Conservation (phyloP, 2,329 filamentous ascomycete species). For the Knufia petricola region DNA sequence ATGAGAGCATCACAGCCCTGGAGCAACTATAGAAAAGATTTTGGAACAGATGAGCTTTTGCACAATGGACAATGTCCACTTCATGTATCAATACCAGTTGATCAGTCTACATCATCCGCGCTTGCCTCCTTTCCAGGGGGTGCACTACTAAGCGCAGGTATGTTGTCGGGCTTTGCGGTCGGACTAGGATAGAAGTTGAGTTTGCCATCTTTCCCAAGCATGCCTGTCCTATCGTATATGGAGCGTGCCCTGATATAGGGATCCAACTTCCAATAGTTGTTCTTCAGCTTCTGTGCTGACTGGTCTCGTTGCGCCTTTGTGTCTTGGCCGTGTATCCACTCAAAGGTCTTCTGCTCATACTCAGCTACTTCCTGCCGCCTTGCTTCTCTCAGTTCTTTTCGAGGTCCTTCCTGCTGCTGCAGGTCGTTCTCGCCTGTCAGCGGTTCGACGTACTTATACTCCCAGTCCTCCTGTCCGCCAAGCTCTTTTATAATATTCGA, state of each 20-base stretch:
- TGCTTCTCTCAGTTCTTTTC: conserved; percentile 54
- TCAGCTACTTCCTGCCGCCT: conserved; percentile 57
- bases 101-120: conserved; percentile 21
- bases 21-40: too few species aligned
- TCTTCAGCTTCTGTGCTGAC: conserved; percentile 54
- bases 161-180: conserved; percentile 10
- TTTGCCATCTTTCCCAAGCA: conserved; percentile 58
- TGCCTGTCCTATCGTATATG: conserved; percentile 72
- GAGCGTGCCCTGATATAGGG: conserved; percentile 74
- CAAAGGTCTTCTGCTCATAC: conserved; percentile 63
- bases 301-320: conserved; percentile 50
- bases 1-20: too few species aligned
- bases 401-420: conserved; percentile 60
- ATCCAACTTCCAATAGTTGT: conserved; percentile 83
- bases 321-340: conserved; percentile 55
- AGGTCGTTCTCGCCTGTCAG: conserved; percentile 62
- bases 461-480: conserved; percentile 76
- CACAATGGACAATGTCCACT: too few species aligned
- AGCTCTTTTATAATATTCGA: conserved; percentile 70
- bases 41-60: too few species aligned
- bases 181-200: conserved; percentile 58
- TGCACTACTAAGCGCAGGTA: conserved; percentile 7
- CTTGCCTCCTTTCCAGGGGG: conserved; percentile 11
- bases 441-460: conserved; percentile 74
- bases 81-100: too few species aligned